Base-by-base conservation (phyloP, 2,329 filamentous ascomycete genomes). In the Claviceps capensis region DNA sequence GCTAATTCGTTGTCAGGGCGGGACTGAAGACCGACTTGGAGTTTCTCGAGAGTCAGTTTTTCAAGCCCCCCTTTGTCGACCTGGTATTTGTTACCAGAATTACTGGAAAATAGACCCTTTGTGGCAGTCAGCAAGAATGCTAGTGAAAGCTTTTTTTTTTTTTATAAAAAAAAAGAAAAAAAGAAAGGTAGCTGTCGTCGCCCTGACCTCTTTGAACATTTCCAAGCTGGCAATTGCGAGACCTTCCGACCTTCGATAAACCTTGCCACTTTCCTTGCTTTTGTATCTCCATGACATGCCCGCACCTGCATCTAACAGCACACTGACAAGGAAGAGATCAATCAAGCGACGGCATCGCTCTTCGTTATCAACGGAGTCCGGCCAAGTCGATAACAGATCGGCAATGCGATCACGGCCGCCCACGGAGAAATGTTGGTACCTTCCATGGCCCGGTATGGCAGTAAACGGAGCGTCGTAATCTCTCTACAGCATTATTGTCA, bases 251-350 rank as follows among this genome's bases (percentile, higher is more conserved):
- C 93, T 82, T 50, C 81, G 77, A 68, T 91, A 97, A 42, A 85
- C 68, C 56, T 83, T 85, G 52, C 87, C 88, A 57, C 89, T 94
- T 63, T 95, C 89, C 56, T 83, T 83, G 64, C 88, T 95, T 72
- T 87, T 93, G 72, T 95, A 98, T 59, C 82, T 84, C 93, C 93
- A 98, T 58, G 81, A 78, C 2, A 82, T 91, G 42, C 93, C 93
- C 2, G 93, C 89, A 42, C 93, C 93, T 4, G 93, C 88, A 63
- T 94, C 87, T 8, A 94, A 76, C 48, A 94, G 72, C 7, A 93
- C 87, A 48, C 87, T 91, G 56, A 93, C 64, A 43, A 89, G 71
- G 69, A 89, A 90, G 38, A 91, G 75, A 60, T 90, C 86, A 54
- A 91, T 77, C 55, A 91, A 69, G 56, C 87, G 78, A 56, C 86